A percentile compares a stretch with the other conserved stretches of the same genome.
phyloP scores from a whole-genome alignment of 768 basidiomycete genomes.

The Lactarius quietus region DNA sequence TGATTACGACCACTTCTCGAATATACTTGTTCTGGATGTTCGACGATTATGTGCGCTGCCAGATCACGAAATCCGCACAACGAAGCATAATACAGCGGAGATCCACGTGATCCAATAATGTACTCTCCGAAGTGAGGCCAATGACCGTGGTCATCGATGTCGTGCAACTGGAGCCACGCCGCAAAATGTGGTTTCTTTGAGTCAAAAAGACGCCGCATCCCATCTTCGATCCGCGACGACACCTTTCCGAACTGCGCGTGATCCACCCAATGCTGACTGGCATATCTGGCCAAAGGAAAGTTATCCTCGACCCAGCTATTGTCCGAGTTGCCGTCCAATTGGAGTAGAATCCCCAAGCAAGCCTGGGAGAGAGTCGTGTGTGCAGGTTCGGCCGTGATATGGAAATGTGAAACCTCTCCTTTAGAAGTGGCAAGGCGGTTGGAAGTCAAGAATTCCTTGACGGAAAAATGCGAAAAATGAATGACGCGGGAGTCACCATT shows the following conservation, averaged over 20 bases:
- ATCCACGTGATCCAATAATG: background rate
- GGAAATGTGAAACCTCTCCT: background rate
- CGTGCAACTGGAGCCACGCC: background rate
- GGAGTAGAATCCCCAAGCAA: background rate
- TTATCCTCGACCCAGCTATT: background rate
- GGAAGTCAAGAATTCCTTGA: background rate
- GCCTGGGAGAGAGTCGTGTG: background rate
- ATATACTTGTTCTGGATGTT: background rate
- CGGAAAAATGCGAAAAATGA: background rate
- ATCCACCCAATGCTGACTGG: background rate
- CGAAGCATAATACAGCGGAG: background rate
- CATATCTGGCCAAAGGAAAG: background rate
- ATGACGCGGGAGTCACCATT: background rate
- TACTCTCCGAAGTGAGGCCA: background rate
- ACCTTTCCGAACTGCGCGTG: background rate
- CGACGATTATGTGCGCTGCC: background rate
- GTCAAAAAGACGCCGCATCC: background rate
- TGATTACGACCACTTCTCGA: background rate
- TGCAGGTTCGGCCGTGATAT: background rate
- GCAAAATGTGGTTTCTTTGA: background rate
- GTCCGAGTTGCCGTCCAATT: background rate
- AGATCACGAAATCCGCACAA: background rate
- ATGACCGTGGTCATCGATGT: background rate
- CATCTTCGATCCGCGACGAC: background rate
- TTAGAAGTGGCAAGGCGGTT: background rate